These are phyloP conservation scores for Cyberlindnera maclurae DNA, from an alignment of 805 yeast genomes.

Conservation along the genomic window DNA sequence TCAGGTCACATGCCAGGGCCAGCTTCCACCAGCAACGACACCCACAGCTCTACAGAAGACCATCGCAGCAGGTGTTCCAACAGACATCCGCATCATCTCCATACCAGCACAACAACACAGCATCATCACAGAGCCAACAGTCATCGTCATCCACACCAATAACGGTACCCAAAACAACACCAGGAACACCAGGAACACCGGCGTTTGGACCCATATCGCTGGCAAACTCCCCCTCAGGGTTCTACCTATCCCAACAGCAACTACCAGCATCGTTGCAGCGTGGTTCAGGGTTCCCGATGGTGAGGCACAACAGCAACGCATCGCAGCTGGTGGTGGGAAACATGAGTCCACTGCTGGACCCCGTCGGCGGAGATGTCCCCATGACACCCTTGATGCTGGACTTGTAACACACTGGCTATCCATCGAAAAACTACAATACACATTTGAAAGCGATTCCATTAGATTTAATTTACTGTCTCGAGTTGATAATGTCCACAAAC, in stretches of 20 bases:
- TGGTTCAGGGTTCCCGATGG: constrained; percentile 12
- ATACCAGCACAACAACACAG: too few relatives aligned
- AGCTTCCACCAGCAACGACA: constrained; percentile 19
- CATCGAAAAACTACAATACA: too few relatives aligned
- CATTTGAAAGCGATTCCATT: background rate
- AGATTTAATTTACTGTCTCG: constrained; percentile 51
- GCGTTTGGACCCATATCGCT: constrained; percentile 19
- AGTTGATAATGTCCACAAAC: constrained; percentile 90
- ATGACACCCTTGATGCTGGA: constrained; percentile 22
- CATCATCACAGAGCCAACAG: constrained; percentile 5
- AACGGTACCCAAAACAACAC: constrained; percentile 3
- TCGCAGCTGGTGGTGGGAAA: constrained; percentile 5
- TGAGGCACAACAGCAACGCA: constrained; percentile 9
- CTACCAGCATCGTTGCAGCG: constrained; percentile 16
- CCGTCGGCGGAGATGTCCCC: constrained; percentile 12
- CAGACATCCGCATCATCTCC: background rate
- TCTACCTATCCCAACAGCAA: constrained; percentile 14
- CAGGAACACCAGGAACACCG: constrained; percentile 18
- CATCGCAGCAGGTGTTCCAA: constrained; percentile 3
- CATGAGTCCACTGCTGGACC: constrained; percentile 19
- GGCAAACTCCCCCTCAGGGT: constrained; percentile 18
- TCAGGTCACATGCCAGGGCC: constrained; percentile 2
- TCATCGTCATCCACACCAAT: constrained; percentile 7
- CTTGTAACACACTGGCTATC: too few relatives aligned
- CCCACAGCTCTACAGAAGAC: constrained; percentile 8